phyloP scores from a whole-genome alignment of 805 yeast genomes.

The Metschnikowia sp. region DNA sequence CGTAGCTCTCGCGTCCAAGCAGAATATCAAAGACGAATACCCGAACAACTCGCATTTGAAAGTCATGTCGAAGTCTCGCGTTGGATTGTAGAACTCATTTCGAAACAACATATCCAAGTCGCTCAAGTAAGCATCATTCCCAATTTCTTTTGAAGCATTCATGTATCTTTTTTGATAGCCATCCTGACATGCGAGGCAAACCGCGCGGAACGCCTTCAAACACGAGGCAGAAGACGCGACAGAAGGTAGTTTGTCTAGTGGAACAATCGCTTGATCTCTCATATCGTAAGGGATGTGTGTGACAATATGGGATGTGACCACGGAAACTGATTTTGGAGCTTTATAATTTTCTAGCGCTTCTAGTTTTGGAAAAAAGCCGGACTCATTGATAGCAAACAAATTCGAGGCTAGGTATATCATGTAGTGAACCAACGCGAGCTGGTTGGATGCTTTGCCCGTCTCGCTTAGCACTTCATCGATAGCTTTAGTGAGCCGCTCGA shows the following conservation, averaged over 20 bases:
- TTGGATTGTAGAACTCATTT: conserved; percentile 18
- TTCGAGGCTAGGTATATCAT: conserved; percentile 29
- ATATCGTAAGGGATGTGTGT: conserved; percentile 43
- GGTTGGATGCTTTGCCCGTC: neutral
- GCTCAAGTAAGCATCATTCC: conserved; percentile 15
- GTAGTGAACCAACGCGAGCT: conserved; percentile 34
- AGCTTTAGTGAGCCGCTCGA: conserved; percentile 31
- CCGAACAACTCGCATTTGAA: conserved; percentile 10
- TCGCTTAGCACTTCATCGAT: conserved; percentile 8
- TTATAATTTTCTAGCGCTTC: conserved; percentile 28
- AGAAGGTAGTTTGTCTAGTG: conserved; percentile 31
- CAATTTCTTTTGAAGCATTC: conserved; percentile 25
- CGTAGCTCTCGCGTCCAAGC: conserved; percentile 4
- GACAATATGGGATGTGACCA: conserved; percentile 27
- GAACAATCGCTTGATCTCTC: conserved; percentile 30
- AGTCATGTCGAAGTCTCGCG: conserved; percentile 25
- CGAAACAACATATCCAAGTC: conserved; percentile 22
- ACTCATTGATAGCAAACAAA: conserved; percentile 37
- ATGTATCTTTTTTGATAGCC: conserved; percentile 38
- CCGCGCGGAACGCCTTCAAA: conserved; percentile 24
- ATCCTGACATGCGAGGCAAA: conserved; percentile 28
- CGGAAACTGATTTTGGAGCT: conserved; percentile 22
- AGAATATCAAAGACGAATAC: conserved; percentile 4
- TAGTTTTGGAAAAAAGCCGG: conserved; percentile 26
- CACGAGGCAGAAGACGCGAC: conserved; percentile 22